Evolutionary conservation across 2,329 filamentous ascomycete species (phyloP).

Genomic region (Talaromyces amestolkiae): DNA sequence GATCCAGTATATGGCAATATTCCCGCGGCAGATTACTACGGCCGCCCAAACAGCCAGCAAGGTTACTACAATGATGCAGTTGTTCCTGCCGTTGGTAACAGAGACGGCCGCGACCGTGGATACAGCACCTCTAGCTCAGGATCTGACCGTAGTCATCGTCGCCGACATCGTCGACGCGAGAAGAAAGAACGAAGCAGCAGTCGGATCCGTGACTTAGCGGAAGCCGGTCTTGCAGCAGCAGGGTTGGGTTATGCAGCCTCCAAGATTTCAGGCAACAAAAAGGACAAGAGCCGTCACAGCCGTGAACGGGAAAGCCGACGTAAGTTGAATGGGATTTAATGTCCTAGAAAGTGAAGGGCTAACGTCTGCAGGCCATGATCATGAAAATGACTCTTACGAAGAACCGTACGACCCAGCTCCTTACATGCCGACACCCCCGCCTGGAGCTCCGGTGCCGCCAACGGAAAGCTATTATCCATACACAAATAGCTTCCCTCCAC

Average conservation of each 20-base stretch:
- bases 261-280: slow-evolving; percentile 57
- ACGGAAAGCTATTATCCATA: slow-evolving; percentile 39
- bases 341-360: background rate
- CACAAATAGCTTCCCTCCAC: slow-evolving; percentile 44
- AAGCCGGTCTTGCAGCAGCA: slow-evolving; percentile 57
- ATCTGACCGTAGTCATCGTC: slow-evolving; percentile 36
- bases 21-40: slow-evolving; percentile 47
- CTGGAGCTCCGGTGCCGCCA: slow-evolving; percentile 30
- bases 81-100: slow-evolving; percentile 41
- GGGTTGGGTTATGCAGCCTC: slow-evolving; percentile 58
- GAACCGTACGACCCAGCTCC: slow-evolving; percentile 41
- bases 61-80: slow-evolving; percentile 43
- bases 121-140: slow-evolving; percentile 36
- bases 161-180: slow-evolving; percentile 31
- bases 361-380: slow-evolving; percentile 29
- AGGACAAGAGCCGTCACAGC: slow-evolving; percentile 36
- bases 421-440: slow-evolving; percentile 38
- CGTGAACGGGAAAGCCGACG: slow-evolving; percentile 52
- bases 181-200: slow-evolving; percentile 36
- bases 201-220: slow-evolving; percentile 48
- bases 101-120: slow-evolving; percentile 44
- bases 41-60: slow-evolving; percentile 39
- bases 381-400: slow-evolving; percentile 39
- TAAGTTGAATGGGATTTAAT: slow-evolving; percentile 35
- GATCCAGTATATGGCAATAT: slow-evolving; percentile 60